Evolutionary conservation across 2,329 filamentous ascomycete species (phyloP).

Genomic region (Phialocephala subalpina): DNA sequence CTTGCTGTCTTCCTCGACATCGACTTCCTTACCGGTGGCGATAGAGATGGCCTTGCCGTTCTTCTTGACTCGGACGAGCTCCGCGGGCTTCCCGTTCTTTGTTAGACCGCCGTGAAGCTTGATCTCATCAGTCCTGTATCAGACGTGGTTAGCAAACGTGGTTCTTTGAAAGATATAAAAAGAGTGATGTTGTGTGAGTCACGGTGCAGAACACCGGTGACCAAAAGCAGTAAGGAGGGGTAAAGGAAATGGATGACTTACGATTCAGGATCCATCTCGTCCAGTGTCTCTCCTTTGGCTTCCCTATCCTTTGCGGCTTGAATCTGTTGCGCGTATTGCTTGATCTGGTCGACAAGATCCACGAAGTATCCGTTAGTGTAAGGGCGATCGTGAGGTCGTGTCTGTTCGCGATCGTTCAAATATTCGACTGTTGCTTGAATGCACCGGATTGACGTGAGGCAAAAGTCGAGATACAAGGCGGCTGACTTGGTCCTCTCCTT

Average conservation of each 20-base stretch:
- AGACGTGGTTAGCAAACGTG: constrained; percentile 37
- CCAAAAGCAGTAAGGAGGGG: constrained; percentile 7
- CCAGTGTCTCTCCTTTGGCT: constrained; percentile 59
- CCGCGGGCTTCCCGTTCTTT: constrained; percentile 82
- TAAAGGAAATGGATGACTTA: constrained; percentile 49
- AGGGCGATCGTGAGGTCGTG: constrained; percentile 82
- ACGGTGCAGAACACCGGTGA: background rate
- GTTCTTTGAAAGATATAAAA: constrained; percentile 9
- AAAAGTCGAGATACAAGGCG: constrained; percentile 82
- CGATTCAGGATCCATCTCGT: constrained; percentile 66
- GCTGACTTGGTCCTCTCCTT: constrained; percentile 82
- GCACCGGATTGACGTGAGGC: constrained; percentile 88
- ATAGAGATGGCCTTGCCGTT: constrained; percentile 83
- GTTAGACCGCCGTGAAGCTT: constrained; percentile 82
- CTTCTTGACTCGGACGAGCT: constrained; percentile 84
- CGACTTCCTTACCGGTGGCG: constrained; percentile 69
- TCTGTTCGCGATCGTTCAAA: constrained; percentile 86
- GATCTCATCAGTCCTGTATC: constrained; percentile 71
- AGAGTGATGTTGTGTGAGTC: constrained; percentile 17
- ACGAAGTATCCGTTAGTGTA: constrained; percentile 98
- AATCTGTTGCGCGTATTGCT: constrained; percentile 86
- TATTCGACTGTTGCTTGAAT: constrained; percentile 89
- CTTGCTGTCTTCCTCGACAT: constrained; percentile 56
- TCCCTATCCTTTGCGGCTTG: constrained; percentile 75
- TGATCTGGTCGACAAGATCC: constrained; percentile 93